phyloP scores from a whole-genome alignment of 1,139 yeast species.

The Kurtzmaniella natalensis region DNA sequence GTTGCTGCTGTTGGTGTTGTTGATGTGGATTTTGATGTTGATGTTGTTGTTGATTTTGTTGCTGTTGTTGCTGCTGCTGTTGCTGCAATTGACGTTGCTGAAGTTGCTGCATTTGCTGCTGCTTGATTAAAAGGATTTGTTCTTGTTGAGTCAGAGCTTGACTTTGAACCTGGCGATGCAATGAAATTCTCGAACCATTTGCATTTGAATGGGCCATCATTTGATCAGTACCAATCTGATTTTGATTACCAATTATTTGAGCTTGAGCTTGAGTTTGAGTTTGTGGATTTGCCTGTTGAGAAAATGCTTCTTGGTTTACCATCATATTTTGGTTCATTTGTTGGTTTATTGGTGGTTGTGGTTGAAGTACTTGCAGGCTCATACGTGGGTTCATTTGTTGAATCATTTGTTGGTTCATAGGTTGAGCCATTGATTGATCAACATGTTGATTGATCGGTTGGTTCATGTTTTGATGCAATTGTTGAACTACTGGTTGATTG shows the following conservation, averaged over 20 bases:
- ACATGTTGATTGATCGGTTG: conserved; percentile 3
- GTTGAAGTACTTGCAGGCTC: conserved; percentile 10
- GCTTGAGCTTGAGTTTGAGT: not conserved
- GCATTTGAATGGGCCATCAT: too few species aligned
- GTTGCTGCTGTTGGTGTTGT: conserved; percentile 12
- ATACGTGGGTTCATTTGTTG: conserved; percentile 3
- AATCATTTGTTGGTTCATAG: conserved; percentile 6
- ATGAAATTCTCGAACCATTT: not conserved
- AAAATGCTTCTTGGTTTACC: not conserved
- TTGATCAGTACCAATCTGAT: not conserved
- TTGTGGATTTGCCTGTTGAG: not conserved
- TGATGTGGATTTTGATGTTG: conserved; percentile 9
- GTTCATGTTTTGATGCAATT: conserved; percentile 6
- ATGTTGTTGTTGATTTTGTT: conserved; percentile 8
- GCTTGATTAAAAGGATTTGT: conserved; percentile 8
- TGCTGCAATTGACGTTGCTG: conserved; percentile 4
- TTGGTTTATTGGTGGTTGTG: too few species aligned
- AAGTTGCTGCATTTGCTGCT: conserved; percentile 8
- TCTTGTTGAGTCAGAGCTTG: conserved; percentile 4
- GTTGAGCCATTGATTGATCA: conserved; percentile 6
- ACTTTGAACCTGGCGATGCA: conserved; percentile 1
- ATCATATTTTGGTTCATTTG: too few species aligned
- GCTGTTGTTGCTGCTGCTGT: conserved; percentile 7
- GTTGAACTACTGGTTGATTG: not conserved
- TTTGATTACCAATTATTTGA: too few species aligned